These are phyloP conservation scores for Myriosclerotinia curreyana DNA, from an alignment of 2,329 filamentous ascomycete species.

Conservation along the genomic window DNA sequence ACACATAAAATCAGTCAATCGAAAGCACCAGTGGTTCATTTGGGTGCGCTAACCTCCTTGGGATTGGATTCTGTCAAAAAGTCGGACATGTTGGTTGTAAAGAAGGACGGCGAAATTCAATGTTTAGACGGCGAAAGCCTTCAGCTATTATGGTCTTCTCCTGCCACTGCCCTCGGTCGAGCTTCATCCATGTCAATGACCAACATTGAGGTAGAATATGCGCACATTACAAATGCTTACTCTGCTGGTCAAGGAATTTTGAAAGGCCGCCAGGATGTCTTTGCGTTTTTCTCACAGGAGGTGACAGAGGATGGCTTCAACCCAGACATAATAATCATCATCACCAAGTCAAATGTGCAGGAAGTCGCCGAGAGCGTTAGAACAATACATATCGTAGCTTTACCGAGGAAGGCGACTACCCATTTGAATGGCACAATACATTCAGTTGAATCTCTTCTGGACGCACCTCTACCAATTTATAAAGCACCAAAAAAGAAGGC, in stretches of 20 bases:
- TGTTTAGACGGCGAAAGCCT: slow-evolving; percentile 58
- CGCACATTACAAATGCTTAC: slow-evolving; percentile 37
- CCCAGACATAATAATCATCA: slow-evolving; percentile 53
- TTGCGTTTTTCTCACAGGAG: slow-evolving; percentile 51
- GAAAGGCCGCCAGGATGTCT: slow-evolving; percentile 52
- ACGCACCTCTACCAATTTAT: slow-evolving; percentile 29
- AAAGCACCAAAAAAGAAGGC: slow-evolving; percentile 16
- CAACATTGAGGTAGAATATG: slow-evolving; percentile 37
- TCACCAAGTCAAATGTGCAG: slow-evolving; percentile 32
- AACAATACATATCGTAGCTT: slow-evolving; percentile 37
- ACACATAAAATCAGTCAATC: slow-evolving; percentile 45
- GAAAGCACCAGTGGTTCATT: slow-evolving; percentile 44
- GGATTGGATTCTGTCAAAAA: slow-evolving; percentile 21
- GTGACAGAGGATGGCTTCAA: slow-evolving; percentile 45
- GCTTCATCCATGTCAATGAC: slow-evolving; percentile 40
- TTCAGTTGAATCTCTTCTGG: slow-evolving; percentile 37
- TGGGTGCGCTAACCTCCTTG: slow-evolving; percentile 40
- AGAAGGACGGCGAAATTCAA: slow-evolving; percentile 58
- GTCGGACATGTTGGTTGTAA: slow-evolving; percentile 53
- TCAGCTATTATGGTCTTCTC: slow-evolving; percentile 48
- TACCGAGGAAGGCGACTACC: slow-evolving; percentile 33
- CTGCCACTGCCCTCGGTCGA: slow-evolving; percentile 38
- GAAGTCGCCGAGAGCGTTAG: slow-evolving; percentile 20
- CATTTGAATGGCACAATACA: slow-evolving; percentile 28
- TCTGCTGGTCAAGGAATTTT: slow-evolving; percentile 41